Base-by-base conservation (phyloP, 768 basidiomycete genomes). In the Rhizopogon vulgaris region DNA sequence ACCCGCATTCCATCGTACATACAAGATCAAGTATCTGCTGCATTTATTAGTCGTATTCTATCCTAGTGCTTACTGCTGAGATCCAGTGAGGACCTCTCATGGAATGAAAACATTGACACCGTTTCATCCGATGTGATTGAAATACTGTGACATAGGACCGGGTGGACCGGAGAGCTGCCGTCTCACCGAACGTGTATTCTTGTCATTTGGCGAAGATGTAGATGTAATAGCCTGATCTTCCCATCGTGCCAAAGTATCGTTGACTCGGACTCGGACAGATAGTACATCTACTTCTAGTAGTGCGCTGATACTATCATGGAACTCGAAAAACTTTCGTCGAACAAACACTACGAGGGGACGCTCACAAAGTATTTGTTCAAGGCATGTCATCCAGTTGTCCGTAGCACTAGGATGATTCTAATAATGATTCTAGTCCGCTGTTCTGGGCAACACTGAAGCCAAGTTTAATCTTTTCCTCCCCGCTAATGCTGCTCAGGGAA, bases 391-490 rank as follows among this genome's bases (percentile, higher is more conserved):
- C 27, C 41, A 30, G 17, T 25, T n/a, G 34, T 17, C 17, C 7
- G 42, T 25, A 17, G 24, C 28, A 17, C 48, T 40, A 41, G 38
- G 22, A 12, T 42, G 41, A 12, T 42, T 17, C 28, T 49, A 24
- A 49, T 30, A n/a, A 12, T 25, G 27, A 18, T 30, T 43, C 15
- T 10, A 92, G 90, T 89, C 88, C 39, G 71, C 73, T 34, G 81
- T 75, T 3, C 80, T 87, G 7, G 90, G 90, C 34, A 84, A 80
- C 43, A 74, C 83, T 12, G 65, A 77, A 52, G 78, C 94, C 6
- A 75, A 82, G 41, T 91, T 98, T 77, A 97, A 97, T 68, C 69
- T 98, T 57, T 99, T 90, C 71, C 61, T 97, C 6, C 95, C 96
- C 2, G 71, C 73, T 10, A 77, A 79, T 46, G 78, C 83, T 1